Evolutionary conservation across 2,329 filamentous ascomycete species (phyloP).

Genomic region (Periconia sp.): DNA sequence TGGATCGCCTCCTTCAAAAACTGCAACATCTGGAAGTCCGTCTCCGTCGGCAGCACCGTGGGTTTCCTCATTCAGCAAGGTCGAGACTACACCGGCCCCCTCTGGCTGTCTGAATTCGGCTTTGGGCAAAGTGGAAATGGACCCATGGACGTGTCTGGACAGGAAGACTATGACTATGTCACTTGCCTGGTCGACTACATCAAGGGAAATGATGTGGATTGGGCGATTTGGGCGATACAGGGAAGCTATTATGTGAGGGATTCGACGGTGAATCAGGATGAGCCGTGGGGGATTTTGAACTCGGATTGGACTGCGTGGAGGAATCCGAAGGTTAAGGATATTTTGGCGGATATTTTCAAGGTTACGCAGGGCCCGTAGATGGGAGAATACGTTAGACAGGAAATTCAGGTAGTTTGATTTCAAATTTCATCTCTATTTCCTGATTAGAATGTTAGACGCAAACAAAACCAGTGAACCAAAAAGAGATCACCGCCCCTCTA

Average conservation of each 20-base stretch:
- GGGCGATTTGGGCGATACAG: slow-evolving; percentile 60
- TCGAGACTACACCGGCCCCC: slow-evolving; percentile 53
- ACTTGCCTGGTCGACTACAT: slow-evolving; percentile 56
- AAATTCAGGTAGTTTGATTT: no score
- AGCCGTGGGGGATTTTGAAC: slow-evolving; percentile 54
- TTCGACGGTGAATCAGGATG: slow-evolving; percentile 51
- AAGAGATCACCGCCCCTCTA: no score
- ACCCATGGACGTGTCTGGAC: slow-evolving; percentile 10
- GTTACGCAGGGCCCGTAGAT: slow-evolving; percentile 45
- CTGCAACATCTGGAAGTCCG: slow-evolving; percentile 47
- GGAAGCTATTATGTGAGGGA: slow-evolving; percentile 62
- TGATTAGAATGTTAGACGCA: no score
- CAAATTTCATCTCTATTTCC: no score
- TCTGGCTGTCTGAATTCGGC: slow-evolving; percentile 61
- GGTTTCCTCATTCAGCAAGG: slow-evolving; percentile 57
- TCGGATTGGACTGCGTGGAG: slow-evolving; percentile 43
- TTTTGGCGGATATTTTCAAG: slow-evolving; percentile 45
- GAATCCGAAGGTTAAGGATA: slow-evolving; percentile 37
- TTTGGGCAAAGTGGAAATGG: slow-evolving; percentile 23
- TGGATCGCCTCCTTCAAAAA: slow-evolving; percentile 49
- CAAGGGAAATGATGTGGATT: slow-evolving; percentile 58
- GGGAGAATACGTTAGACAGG: no score
- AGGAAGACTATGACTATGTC: slow-evolving; percentile 21
- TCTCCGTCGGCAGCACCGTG: slow-evolving; percentile 51
- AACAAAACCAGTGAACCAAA: no score